Base-by-base conservation (phyloP, 805 yeast species). In the Henningerozyma blattae region DNA sequence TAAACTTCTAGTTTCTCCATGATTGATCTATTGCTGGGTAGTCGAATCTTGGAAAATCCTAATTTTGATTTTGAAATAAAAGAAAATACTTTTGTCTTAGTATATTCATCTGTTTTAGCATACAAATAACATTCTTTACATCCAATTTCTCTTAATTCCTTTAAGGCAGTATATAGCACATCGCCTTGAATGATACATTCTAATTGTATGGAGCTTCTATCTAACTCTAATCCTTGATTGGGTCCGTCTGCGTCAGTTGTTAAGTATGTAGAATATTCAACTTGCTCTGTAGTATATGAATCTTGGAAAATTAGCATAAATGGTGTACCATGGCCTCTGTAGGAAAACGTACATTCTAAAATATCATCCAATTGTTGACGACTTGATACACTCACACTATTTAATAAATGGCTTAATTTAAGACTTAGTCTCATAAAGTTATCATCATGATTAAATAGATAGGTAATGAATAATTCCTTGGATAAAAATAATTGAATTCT, bases 41-140 rank as follows among this genome's bases (percentile, higher is more conserved):
- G 65, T 8, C 68, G 64, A 15, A 83, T 60, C 46, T 78, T 76
- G 27, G 83, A 75, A 33, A 66, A 62, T 0, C 94, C 94, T 30
- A 82, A 65, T n/a, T 76, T 80, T 9, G 89, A 82, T 27, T 65
- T 67, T 0, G 91, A 77, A 4, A 80, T 68, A 34, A 85, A 47
- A 4, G 65, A 65, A 28, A 59, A 53, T 3, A 54, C 42, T 27
- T 45, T 52, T 2, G 58, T 47, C 20, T 48, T 50, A 19, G 52
- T 52, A 17, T 45, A 36, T 16, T 40, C 47, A 6, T 41, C 44
- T 5, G 58, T 50, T 12, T 62, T 56, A 6, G 66, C 68, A 44
- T 65, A 70, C 1, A 72, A 33, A 30, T 64, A 68, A 22, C 76
- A 60, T 28, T 68, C 70, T 28, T 67, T 66, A 5, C 77, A 65